These are phyloP conservation scores for Kwoniella sp. DNA, from an alignment of 768 basidiomycete species.

Conservation along the genomic window DNA sequence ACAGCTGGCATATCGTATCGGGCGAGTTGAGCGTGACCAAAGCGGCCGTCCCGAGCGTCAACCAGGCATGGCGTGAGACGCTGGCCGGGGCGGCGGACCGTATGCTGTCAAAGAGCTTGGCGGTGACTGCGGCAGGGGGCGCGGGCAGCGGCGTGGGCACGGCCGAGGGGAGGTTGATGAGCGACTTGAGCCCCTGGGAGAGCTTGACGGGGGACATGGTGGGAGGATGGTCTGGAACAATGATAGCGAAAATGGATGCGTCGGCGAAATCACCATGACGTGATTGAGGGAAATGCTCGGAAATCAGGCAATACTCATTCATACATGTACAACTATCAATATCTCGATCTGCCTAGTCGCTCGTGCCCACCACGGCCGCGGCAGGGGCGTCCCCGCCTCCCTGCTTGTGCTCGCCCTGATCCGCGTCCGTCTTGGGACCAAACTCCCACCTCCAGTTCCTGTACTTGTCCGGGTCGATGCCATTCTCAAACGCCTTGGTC, in stretches of 20 bases:
- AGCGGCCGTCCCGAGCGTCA: conserved; percentile 65
- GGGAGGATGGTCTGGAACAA: background rate
- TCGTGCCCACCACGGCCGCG: conserved; percentile 28
- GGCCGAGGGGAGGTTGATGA: conserved; percentile 41
- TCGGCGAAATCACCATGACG: background rate
- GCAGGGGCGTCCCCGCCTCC: conserved; percentile 10
- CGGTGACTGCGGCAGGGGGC: conserved; percentile 60
- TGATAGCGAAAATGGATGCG: background rate
- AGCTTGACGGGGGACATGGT: conserved; percentile 48
- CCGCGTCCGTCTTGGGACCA: conserved; percentile 16
- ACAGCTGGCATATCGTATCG: conserved; percentile 70
- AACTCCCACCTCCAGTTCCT: conserved; percentile 38
- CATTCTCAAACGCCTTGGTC: conserved; percentile 39
- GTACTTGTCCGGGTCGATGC: conserved; percentile 31
- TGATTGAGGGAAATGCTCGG: too few species aligned
- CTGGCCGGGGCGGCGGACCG: conserved; percentile 20
- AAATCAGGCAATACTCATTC: background rate
- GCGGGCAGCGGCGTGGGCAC: conserved; percentile 61
- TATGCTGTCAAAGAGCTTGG: conserved; percentile 41
- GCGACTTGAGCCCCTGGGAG: conserved; percentile 61
- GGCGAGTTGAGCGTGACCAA: conserved; percentile 78
- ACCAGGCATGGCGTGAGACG: conserved; percentile 29
- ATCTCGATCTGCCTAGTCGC: conserved; percentile 18
- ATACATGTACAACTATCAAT: background rate
- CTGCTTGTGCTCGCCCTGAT: conserved; percentile 11